Percentiles rank a stretch among this genome's conserved stretches.
Evolutionary conservation across 2,329 filamentous ascomycete species (phyloP).

Genomic region (Verticillium dahliae): DNA sequence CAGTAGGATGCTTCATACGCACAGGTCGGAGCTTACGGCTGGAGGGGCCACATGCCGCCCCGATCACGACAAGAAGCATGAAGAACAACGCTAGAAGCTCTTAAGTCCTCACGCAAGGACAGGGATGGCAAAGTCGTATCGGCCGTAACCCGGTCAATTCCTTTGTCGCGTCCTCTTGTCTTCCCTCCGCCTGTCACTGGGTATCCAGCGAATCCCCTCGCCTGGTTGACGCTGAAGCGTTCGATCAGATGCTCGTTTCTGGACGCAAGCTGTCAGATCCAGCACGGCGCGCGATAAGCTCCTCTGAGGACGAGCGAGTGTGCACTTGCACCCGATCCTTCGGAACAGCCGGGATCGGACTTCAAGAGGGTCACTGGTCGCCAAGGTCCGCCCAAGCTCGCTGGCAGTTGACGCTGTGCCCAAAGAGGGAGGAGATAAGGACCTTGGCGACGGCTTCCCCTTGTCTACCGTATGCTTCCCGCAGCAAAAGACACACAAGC

Average conservation of each 20-base stretch:
- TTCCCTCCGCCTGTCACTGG: not conserved
- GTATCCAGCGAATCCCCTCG: not conserved
- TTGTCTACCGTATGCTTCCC: constrained; percentile 1
- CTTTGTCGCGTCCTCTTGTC: not conserved
- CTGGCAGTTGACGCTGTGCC: not conserved
- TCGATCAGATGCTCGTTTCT: not conserved
- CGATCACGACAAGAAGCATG: not conserved
- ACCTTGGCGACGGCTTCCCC: constrained; percentile 4
- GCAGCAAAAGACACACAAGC: not conserved
- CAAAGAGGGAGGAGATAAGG: constrained; percentile 3
- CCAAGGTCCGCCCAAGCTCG: not conserved
- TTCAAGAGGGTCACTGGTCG: not conserved
- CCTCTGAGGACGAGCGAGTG: not conserved
- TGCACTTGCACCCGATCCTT: not conserved
- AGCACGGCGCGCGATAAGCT: not conserved
- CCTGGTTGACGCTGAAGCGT: not conserved
- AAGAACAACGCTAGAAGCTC: not conserved
- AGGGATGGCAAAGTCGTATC: not conserved
- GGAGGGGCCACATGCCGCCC: not conserved
- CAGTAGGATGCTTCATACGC: not conserved
- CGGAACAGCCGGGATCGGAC: not conserved
- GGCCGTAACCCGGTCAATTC: not conserved
- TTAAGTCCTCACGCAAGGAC: not conserved
- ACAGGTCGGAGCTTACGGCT: not conserved
- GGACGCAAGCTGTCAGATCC: not conserved